Conservation (phyloP, 805 yeast species). For the Hanseniaspora taiwanica region DNA sequence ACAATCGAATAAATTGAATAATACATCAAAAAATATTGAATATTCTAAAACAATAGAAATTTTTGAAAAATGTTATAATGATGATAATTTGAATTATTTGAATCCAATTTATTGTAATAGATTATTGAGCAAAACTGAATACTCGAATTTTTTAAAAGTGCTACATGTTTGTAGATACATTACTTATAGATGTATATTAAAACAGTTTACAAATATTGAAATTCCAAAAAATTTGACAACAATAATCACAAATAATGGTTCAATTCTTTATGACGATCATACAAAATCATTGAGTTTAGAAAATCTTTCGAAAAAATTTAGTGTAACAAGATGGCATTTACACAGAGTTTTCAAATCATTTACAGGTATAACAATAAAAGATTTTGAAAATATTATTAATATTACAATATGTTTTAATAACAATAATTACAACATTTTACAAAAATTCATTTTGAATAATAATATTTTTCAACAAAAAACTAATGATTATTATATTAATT, state of each 20-base stretch:
- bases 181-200: background rate
- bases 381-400: conserved; percentile 44
- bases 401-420: background rate
- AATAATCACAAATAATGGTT: background rate
- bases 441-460: background rate
- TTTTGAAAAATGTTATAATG: background rate
- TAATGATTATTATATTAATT: background rate
- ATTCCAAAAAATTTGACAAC: background rate
- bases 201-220: background rate
- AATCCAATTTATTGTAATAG: background rate
- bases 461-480: background rate
- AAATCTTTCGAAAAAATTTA: conserved; percentile 12
- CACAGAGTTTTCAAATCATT: conserved; percentile 81
- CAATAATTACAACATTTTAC: background rate
- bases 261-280: background rate
- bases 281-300: background rate
- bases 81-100: background rate
- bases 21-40: background rate
- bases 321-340: conserved; percentile 84
- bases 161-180: conserved; percentile 1
- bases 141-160: conserved; percentile 1
- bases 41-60: background rate
- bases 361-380: conserved; percentile 78
- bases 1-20: conserved; percentile 1
- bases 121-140: background rate